Conservation (phyloP, 2,329 filamentous ascomycete genomes). For the Aspergillus unguis region DNA sequence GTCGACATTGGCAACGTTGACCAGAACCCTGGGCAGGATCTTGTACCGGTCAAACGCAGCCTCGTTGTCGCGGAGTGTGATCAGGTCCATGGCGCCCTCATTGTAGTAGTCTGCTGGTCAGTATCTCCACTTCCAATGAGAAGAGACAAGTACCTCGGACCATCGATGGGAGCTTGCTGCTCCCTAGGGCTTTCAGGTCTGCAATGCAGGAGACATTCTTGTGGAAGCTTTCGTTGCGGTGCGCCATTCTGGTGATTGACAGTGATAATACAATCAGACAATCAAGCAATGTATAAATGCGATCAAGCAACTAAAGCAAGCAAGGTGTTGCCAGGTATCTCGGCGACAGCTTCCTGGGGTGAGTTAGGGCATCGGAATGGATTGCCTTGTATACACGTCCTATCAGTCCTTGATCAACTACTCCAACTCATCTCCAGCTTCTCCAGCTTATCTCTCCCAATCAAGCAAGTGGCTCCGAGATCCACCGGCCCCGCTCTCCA, state of each 20-base stretch:
- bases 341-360: too few relatives aligned
- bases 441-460: too few relatives aligned
- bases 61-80: constrained; percentile 51
- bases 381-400: neutral
- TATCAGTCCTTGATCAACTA: neutral
- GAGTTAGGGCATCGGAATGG: neutral
- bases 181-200: constrained; percentile 43
- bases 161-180: constrained; percentile 40
- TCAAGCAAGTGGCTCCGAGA: too few relatives aligned
- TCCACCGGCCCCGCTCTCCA: too few relatives aligned
- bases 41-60: constrained; percentile 52
- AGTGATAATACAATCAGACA: too few relatives aligned
- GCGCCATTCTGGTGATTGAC: constrained; percentile 24
- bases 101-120: constrained; percentile 52
- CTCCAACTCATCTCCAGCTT: too few relatives aligned
- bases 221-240: constrained; percentile 29
- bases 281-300: neutral
- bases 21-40: constrained; percentile 47
- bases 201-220: constrained; percentile 31
- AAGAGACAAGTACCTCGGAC: constrained; percentile 28
- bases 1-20: constrained; percentile 44
- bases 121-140: too few relatives aligned
- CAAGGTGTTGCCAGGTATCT: neutral
- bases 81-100: constrained; percentile 54
- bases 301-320: neutral